A percentile compares a stretch with the other conserved stretches of the same genome.
Evolutionary conservation across 306 rosid genomes (phyloP).

Genomic region (Malus fusca): DNA sequence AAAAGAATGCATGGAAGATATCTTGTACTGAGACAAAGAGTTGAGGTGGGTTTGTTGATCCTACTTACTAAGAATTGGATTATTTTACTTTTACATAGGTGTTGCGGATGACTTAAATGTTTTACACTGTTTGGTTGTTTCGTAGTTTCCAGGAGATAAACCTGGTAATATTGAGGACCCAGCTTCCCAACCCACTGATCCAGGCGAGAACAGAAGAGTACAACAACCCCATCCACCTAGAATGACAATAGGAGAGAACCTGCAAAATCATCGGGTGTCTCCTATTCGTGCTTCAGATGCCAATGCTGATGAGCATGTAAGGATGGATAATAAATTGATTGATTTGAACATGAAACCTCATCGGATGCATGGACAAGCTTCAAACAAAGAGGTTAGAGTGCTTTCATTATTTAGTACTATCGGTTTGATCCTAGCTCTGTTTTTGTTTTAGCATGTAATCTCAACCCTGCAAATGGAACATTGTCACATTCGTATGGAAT

Average conservation of each 20-base stretch:
- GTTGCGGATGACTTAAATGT: neutral
- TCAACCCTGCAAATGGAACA: neutral
- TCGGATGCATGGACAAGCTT: constrained; percentile 70
- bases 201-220: constrained; percentile 43
- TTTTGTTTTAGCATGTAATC: neutral
- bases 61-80: neutral
- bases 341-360: constrained; percentile 93
- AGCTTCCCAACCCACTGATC: constrained; percentile 37
- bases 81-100: neutral
- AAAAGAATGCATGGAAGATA: constrained; percentile 97
- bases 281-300: constrained; percentile 33
- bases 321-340: constrained; percentile 71
- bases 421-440: neutral
- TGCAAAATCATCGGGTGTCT: constrained; percentile 56
- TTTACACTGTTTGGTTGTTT: constrained; percentile 20
- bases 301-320: constrained; percentile 51
- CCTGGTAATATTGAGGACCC: constrained; percentile 37
- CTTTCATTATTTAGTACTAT: neutral
- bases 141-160: constrained; percentile 93
- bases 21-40: constrained; percentile 88
- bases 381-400: constrained; percentile 71
- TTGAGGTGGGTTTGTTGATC: constrained; percentile 56
- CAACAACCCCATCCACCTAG: constrained; percentile 49
- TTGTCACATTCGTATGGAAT: neutral
- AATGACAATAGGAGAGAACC: constrained; percentile 47